Evolutionary conservation across 2,329 filamentous ascomycete genomes (phyloP), one percentile per base, ranked within the genome.

Genomic region (Hymenoscyphus repandus): DNA sequence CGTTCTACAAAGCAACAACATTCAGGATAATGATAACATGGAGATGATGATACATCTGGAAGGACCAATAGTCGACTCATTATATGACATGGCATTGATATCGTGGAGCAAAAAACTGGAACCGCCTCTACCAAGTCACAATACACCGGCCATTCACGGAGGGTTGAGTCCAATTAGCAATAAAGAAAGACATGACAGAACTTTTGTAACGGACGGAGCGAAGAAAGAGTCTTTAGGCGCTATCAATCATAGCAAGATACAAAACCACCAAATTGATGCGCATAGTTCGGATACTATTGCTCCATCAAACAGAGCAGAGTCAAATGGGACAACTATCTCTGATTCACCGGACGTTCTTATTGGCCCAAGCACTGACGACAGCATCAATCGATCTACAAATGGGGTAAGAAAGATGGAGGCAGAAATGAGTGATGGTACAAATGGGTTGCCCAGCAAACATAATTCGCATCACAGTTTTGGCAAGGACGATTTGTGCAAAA

Each of bases 1-100:
- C 0, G 71, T 88, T 1, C 65, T 91, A 1, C 84, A 87, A 68
- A 90, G 86, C 69, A 90, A 90, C 65, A 92, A 91, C 61, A 86
- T 91, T 45, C 75, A 82, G 66, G 82, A 89, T 56, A 91, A 90
- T 47, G 84, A 88, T 59, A 92, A 92, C 57, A 53, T 90, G 49
- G 88, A 92, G 66, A 90, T 92, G 87, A 83, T 89, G 78, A 74
- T 79, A 2, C 86, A 88, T 49, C 64, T 90, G 0, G 86, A 91
- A 68, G 88, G 88, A 0, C 80, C 85, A 0, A 86, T 91, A 51
- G 86, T 91, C 0, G 85, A 90, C 59, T 80, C 81, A 1, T 68
- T 91, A 20, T 90, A 89, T 63, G 88, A 92, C 56, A 83, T 83
- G 56, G 84, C 85, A 0, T 65, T 90, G 36, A 74, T 90, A 6